Base-by-base conservation (phyloP, 257 asterid species). In the Oldenlandia corymbosa region DNA sequence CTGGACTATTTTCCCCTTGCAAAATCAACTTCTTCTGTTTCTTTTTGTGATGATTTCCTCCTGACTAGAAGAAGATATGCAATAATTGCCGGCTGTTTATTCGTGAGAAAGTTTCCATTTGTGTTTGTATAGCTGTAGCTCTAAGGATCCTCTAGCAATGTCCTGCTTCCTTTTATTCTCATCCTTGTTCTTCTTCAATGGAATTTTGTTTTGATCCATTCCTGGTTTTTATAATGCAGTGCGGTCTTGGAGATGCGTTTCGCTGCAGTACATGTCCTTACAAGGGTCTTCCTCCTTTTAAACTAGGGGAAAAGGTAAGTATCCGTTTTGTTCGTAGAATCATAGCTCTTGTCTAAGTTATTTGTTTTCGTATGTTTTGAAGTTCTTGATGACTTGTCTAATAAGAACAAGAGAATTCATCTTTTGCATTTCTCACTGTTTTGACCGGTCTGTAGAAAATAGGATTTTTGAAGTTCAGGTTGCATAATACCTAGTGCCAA, bases 191-290 rank as follows among this genome's bases (percentile, higher is more conserved):
- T 34, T 30, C 23, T 30, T 26, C 4, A 10, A n/a, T 30, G 5
- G 10, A 26, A 23, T 9, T 5, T 2, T n/a, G 56, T 26, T 37
- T 52, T 73, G 14, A 51, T 43, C 10, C 24, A 43, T 58, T 26
- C 42, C 17, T 73, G 63, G n/a, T 62, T n/a, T n/a, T n/a, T n/a
- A 41, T 70, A 57, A 16, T 78, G 76, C 88, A 92, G 97, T 92
- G 99, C 76, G 95, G 97, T 68, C 85, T 92, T 27, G 99, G 99
- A 64, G 97, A 92, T 85, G 99, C 97, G 65, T 92, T 89, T 61
- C 93, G 99, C 56, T 89, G 99, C 71, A 54, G 94, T 66, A 84
- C 96, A 42, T 92, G 99, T 59, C 99, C 99, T 58, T 92, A 89
- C 76, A 92, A 89, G 80, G 97, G 99, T 70, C 95, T 92, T 76